These are phyloP conservation scores for Bipolaris bicolor DNA, from an alignment of 2,329 filamentous ascomycete species.

Conservation along the genomic window DNA sequence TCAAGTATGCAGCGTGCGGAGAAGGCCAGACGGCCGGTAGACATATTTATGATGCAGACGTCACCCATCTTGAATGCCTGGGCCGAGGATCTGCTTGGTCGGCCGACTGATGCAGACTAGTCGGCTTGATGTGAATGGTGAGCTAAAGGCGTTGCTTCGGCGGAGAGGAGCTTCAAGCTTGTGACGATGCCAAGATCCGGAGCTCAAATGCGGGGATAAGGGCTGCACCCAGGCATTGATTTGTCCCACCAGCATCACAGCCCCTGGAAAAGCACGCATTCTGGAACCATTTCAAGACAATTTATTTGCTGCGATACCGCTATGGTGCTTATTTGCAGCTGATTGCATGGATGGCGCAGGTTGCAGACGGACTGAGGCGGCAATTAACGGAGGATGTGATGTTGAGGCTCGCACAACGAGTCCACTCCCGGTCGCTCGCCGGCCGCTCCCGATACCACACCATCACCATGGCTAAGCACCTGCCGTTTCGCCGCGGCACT, in stretches of 20 bases:
- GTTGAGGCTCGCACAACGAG: slow-evolving; percentile 19
- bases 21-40: slow-evolving; percentile 28
- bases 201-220: slow-evolving; percentile 34
- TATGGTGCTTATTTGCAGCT: slow-evolving; percentile 13
- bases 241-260: slow-evolving; percentile 27
- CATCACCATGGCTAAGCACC: background rate
- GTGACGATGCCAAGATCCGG: slow-evolving; percentile 44
- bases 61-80: slow-evolving; percentile 40
- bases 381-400: slow-evolving; percentile 35
- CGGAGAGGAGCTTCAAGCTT: slow-evolving; percentile 42
- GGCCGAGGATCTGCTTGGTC: slow-evolving; percentile 43
- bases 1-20: slow-evolving; percentile 36
- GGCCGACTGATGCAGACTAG: slow-evolving; percentile 34
- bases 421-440: slow-evolving; percentile 12
- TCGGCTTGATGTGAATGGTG: slow-evolving; percentile 39
- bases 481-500: slow-evolving; percentile 5
- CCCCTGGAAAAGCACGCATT: slow-evolving; percentile 11
- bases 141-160: slow-evolving; percentile 32
- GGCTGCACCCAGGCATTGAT: slow-evolving; percentile 4
- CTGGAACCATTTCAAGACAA: slow-evolving; percentile 1
- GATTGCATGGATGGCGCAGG: slow-evolving; percentile 26
- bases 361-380: slow-evolving; percentile 31
- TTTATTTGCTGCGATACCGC: slow-evolving; percentile 9
- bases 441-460: slow-evolving; percentile 18
- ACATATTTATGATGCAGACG: slow-evolving; percentile 40